phyloP scores from a whole-genome alignment of 148 eudicot genomes.

The Talinum fruticosum region DNA sequence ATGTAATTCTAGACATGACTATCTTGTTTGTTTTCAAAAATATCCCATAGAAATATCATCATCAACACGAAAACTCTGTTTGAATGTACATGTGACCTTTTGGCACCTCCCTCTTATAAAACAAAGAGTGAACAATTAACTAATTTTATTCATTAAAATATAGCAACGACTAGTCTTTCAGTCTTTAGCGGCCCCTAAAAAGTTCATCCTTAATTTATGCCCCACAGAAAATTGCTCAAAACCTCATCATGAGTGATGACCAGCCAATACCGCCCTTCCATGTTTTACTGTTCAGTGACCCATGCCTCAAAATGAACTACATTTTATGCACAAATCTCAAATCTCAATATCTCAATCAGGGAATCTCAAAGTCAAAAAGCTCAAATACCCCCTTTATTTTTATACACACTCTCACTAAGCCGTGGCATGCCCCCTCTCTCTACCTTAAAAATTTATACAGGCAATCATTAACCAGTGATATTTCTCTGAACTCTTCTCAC shows the following conservation, averaged over 20 bases:
- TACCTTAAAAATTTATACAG: background rate
- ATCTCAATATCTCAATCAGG: background rate
- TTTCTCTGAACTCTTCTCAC: background rate
- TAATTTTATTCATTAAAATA: background rate
- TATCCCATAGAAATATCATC: background rate
- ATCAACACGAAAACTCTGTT: background rate
- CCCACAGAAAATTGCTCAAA: slow-evolving; percentile 7
- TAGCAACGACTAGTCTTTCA: background rate
- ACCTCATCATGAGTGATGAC: background rate
- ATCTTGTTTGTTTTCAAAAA: background rate
- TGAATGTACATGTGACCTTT: background rate
- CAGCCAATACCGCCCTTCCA: slow-evolving; percentile 5
- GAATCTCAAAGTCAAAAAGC: background rate
- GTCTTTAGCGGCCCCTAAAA: background rate
- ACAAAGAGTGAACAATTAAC: background rate
- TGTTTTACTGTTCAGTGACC: background rate
- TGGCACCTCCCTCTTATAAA: background rate
- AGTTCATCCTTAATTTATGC: slow-evolving; percentile 5
- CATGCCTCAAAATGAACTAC: background rate
- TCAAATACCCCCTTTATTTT: background rate
- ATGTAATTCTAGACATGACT: background rate
- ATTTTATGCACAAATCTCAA: slow-evolving; percentile 10
- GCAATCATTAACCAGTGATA: background rate
- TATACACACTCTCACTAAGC: background rate
- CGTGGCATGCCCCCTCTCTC: background rate